A percentile compares a stretch with the other conserved stretches of the same genome.
These are phyloP conservation scores for Fusarium papillatum DNA, from an alignment of 2,329 filamentous ascomycete species.

Conservation along the genomic window DNA sequence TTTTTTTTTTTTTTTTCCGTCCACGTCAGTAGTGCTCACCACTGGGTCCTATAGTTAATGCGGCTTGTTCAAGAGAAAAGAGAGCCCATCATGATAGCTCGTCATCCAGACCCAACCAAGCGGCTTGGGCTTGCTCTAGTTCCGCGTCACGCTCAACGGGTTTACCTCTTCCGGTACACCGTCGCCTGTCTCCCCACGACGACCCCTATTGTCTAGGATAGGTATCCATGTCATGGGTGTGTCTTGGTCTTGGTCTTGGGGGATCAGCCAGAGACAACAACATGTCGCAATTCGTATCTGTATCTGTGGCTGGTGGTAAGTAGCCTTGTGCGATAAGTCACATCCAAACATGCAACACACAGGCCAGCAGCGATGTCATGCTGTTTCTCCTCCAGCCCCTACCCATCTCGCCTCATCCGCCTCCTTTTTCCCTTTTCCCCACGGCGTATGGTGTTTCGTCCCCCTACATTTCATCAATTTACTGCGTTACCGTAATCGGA, in stretches of 20 bases:
- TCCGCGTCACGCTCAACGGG: not conserved
- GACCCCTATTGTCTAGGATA: conserved; percentile 12
- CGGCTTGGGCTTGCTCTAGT: conserved; percentile 5
- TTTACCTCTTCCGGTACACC: not conserved
- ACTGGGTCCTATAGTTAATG: not conserved
- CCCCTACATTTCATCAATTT: conserved; percentile 16
- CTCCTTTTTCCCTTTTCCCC: not conserved
- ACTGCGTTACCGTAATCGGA: conserved; percentile 19
- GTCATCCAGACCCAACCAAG: not conserved
- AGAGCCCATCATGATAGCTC: not conserved
- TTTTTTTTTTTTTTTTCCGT: conserved; percentile 3
- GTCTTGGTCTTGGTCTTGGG: not conserved
- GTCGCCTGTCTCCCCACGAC: conserved; percentile 6
- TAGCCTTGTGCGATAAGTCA: conserved; percentile 29
- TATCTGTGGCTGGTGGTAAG: conserved; percentile 14
- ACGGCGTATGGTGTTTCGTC: not conserved
- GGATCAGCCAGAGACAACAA: not conserved
- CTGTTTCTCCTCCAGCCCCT: not conserved
- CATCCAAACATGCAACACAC: not conserved
- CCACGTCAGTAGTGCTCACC: conserved; percentile 19
- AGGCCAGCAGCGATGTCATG: not conserved
- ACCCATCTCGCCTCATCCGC: conserved; percentile 19
- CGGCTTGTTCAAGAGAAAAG: not conserved
- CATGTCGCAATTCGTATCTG: conserved; percentile 10
- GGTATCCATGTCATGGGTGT: not conserved